These are phyloP conservation scores for Calonectria henricotiae DNA, from an alignment of 2,329 filamentous ascomycete genomes.

Conservation along the genomic window DNA sequence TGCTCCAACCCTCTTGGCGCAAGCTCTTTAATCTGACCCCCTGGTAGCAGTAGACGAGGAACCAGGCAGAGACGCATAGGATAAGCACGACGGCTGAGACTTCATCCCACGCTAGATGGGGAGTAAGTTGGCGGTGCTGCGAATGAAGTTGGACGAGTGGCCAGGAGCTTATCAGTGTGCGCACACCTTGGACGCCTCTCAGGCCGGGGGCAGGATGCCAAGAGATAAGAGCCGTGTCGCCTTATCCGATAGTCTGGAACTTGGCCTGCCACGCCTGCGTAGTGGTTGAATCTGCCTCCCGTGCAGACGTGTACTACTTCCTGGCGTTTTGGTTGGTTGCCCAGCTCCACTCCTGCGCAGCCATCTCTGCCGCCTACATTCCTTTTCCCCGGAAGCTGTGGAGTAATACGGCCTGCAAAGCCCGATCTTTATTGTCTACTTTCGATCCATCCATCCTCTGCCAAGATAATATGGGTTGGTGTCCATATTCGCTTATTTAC, in stretches of 20 bases:
- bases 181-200: slow-evolving; percentile 10
- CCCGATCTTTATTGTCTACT: not conserved
- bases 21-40: slow-evolving; percentile 8
- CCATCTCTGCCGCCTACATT: no score
- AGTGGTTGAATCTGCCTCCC: not conserved
- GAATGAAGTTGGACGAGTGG: slow-evolving; percentile 27
- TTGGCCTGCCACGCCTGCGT: not conserved
- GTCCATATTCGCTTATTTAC: no score
- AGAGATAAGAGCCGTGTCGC: slow-evolving; percentile 26
- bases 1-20: slow-evolving; percentile 23
- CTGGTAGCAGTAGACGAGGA: slow-evolving; percentile 9
- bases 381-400: no score
- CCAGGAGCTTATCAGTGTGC: slow-evolving; percentile 25
- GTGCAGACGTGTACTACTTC: no score
- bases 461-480: no score
- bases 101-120: slow-evolving; percentile 6
- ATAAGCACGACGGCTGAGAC: not conserved
- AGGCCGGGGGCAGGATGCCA: slow-evolving; percentile 26
- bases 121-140: slow-evolving; percentile 4
- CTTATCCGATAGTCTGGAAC: slow-evolving; percentile 19
- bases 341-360: no score
- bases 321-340: no score
- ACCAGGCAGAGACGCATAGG: slow-evolving; percentile 3
- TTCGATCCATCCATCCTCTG: not conserved
- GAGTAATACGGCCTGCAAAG: no score